Evolutionary conservation across 1,139 yeast genomes (phyloP), one percentile per base, ranked within the genome.

Genomic region (Candida glucosophila): DNA sequence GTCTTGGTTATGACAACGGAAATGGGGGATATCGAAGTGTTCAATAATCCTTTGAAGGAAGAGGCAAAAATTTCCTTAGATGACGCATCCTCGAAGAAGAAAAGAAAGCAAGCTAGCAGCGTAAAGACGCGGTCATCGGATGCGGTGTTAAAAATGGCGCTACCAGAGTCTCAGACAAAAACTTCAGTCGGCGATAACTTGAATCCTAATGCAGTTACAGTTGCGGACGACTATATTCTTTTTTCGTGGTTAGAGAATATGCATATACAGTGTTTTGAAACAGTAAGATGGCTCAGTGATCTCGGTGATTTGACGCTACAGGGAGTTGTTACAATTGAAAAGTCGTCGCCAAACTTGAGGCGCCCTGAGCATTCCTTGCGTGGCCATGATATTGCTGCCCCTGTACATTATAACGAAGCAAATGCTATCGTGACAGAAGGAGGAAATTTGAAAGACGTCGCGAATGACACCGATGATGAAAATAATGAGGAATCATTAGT

Each of bases 221-320:
- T 65, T 6, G 55, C 56, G 13, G 52, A 56, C 24, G 63, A 58
- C 23, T 37, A 52, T 10, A 35, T 83, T 15, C 51, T 60, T 11
- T 47, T 76, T 15, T 55, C 77, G 2, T 86, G 95, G 93, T 54
- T 79, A 26, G 94, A 85, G 48, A 73, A 70, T 35, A 79, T 80
- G 6, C 63, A 67, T 12, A 54, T 73, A 10, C 78, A 90, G 10
- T 67, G 65, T 28, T 78, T 81, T 44, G 88, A 80, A 29, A 55
- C 65, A 4, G 38, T 77, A 14, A 55, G 56, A 30, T 77, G 88
- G 80, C 28, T 54, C 10, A 64, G 54, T 22, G 69, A 60, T 14
- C 41, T 48, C 6, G 49, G 55, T 2, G 37, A 40, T 4, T 34
- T 37, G n/a, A 24, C 40, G 5, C 33, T 63, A 7, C 35, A 34